phyloP scores from a whole-genome alignment of 805 yeast species.

The Wickerhamomyces queroliae region DNA sequence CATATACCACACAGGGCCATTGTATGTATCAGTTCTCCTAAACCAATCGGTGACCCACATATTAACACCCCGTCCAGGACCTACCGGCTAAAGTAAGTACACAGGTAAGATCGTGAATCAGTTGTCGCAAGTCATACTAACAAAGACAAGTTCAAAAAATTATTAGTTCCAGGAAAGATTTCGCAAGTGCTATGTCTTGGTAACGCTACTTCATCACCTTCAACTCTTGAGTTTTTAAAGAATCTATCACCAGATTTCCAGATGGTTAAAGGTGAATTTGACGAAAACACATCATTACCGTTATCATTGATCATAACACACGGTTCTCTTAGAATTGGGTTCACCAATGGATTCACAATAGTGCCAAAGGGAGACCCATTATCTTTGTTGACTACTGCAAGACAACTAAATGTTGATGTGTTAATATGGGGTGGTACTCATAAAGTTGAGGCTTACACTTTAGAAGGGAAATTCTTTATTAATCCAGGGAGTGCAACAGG shows the following conservation, averaged over 20 bases:
- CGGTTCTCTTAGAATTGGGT: slow-evolving; percentile 74
- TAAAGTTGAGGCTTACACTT: slow-evolving; percentile 85
- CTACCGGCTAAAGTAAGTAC: slow-evolving; percentile 35
- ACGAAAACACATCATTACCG: slow-evolving; percentile 47
- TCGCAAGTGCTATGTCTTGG: slow-evolving; percentile 83
- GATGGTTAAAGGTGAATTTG: slow-evolving; percentile 80
- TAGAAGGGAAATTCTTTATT: slow-evolving; percentile 90
- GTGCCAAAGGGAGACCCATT: slow-evolving; percentile 87
- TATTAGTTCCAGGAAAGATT: slow-evolving; percentile 80
- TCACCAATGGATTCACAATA: slow-evolving; percentile 77
- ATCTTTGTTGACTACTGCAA: slow-evolving; percentile 72
- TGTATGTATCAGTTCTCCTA: slow-evolving; percentile 35
- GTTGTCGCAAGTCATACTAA: neutral
- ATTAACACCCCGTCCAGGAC: slow-evolving; percentile 26
- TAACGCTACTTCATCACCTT: slow-evolving; percentile 64
- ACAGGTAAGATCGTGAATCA: neutral
- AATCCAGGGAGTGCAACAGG: slow-evolving; percentile 98
- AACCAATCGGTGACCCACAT: neutral
- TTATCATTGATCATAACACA: slow-evolving; percentile 56
- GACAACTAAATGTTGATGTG: slow-evolving; percentile 89
- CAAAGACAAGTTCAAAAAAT: slow-evolving; percentile 68
- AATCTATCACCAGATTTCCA: slow-evolving; percentile 67
- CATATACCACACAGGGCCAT: slow-evolving; percentile 84
- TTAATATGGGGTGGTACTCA: slow-evolving; percentile 92
- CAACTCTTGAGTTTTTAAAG: slow-evolving; percentile 58